Evolutionary conservation across 2,329 filamentous ascomycete genomes (phyloP), one percentile per base, ranked within the genome.

Genomic region (Stachybotrys elegans): DNA sequence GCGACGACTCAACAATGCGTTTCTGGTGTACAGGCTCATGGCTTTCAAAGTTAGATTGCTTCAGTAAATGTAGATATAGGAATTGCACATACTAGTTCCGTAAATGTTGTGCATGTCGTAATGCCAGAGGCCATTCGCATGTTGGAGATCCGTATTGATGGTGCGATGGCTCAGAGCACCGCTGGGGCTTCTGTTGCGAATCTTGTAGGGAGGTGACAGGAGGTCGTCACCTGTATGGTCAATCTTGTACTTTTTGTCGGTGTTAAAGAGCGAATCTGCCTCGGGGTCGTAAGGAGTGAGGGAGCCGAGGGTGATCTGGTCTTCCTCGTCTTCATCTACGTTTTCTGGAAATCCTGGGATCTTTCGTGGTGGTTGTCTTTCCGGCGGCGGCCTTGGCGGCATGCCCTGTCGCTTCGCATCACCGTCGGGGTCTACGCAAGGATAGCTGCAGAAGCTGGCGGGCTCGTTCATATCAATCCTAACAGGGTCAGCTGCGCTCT

Each of bases 101-200:
- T 86, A 88, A 2, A 89, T 64, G 54, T 89, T 89, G 64, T 90
- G 86, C 0, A 79, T 84, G 55, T 90, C 86, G 23, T 40, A 40
- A 13, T 40, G 21, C n/a, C 22, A 40, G 2, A 81, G 65, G 1
- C 84, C 84, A 44, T 84, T 81, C 29, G 79, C 72, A 58, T 88
- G 84, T 6, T 83, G 73, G 8, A 87, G 65, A 55, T 87, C 76
- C 0, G 83, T 85, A 49, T 79, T 72, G 38, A 88, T 75, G 0
- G 85, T 82, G 54, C 75, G 71, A 58, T 79, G 78, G 1, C 69
- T 72, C 22, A 76, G 61, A 3, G 70, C 71, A 31, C 72, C 72
- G 16, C 27, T 32, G 1, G 43, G 29, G 3, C 25, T 27, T n/a
- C 37, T 34, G 27, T 46, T 49, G 20, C 41, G 42, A 23, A 49